A percentile compares a stretch with the other conserved stretches of the same genome.
phyloP scores from a whole-genome alignment of 371 early-diverging fungal species.

The Parasitella parasitica region DNA sequence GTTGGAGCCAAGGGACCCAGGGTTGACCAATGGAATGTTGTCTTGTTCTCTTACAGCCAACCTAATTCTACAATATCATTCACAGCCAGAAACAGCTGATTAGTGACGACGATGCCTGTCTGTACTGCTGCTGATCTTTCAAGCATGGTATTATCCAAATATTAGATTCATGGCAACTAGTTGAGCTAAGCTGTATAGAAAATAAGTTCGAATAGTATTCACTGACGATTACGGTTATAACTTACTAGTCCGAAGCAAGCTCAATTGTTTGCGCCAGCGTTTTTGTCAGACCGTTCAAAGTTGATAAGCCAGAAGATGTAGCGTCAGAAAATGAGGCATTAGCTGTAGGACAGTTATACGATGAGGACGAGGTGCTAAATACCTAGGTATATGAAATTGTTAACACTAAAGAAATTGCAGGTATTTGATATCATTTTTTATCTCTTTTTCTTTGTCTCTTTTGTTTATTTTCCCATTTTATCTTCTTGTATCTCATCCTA shows the following conservation, averaged over 20 bases:
- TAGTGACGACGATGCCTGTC: no score
- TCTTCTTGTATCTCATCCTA: no score
- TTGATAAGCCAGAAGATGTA: slow-evolving; percentile 4
- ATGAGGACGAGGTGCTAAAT: slow-evolving; percentile 6
- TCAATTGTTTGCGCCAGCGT: slow-evolving; percentile 4
- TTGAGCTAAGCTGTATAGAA: slow-evolving; percentile 11
- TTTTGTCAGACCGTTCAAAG: slow-evolving; percentile 2
- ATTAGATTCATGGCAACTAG: slow-evolving; percentile 8
- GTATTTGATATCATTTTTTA: slow-evolving; percentile 14
- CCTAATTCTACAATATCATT: neutral
- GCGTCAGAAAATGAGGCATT: neutral
- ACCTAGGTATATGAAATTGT: slow-evolving; percentile 10
- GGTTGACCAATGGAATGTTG: neutral
- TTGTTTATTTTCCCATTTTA: no score
- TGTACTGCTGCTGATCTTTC: no score
- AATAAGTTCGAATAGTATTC: slow-evolving; percentile 2
- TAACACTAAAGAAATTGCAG: slow-evolving; percentile 9
- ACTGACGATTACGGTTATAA: slow-evolving; percentile 5
- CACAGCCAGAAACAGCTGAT: no score
- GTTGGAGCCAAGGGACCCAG: neutral
- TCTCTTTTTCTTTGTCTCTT: no score
- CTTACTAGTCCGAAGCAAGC: slow-evolving; percentile 16
- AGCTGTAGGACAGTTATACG: neutral
- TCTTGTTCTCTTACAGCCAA: neutral
- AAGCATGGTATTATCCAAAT: no score